These are phyloP conservation scores for Curvularia spicifera DNA, from an alignment of 2,329 filamentous ascomycete species.

Conservation along the genomic window DNA sequence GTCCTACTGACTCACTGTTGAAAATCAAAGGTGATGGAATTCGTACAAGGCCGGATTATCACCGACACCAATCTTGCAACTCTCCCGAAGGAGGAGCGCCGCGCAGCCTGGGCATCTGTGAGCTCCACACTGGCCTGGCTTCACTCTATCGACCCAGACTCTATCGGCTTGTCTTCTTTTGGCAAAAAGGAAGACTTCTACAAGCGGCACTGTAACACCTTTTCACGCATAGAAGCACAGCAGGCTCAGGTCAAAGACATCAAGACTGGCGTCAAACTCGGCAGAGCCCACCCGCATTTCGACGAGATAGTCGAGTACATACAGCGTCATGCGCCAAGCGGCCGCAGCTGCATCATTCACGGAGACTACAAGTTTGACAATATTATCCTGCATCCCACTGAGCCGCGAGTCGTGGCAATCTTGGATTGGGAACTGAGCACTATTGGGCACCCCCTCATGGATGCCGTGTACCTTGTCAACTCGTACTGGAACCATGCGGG, in stretches of 20 bases:
- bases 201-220: conserved; percentile 81
- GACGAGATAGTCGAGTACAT: conserved; percentile 81
- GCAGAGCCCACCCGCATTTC: conserved; percentile 80
- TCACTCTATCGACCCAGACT: conserved; percentile 72
- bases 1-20: background rate
- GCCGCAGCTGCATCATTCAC: conserved; percentile 82
- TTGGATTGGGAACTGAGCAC: conserved; percentile 98
- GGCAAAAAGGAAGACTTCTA: conserved; percentile 81
- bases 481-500: conserved; percentile 52
- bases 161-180: conserved; percentile 73
- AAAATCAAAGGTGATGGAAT: conserved; percentile 75
- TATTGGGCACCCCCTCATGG: conserved; percentile 88
- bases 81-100: conserved; percentile 68
- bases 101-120: conserved; percentile 56
- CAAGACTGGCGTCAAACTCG: conserved; percentile 67
- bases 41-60: conserved; percentile 89
- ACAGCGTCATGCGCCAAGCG: conserved; percentile 66
- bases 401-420: conserved; percentile 86
- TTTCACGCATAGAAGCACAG: conserved; percentile 75
- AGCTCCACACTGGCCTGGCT: conserved; percentile 81
- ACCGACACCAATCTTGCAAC: conserved; percentile 81
- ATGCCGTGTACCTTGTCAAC: conserved; percentile 78
- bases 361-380: conserved; percentile 87
- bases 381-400: conserved; percentile 76
- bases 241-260: conserved; percentile 77